These are phyloP conservation scores for Citrus australasica DNA, from an alignment of 345 rosid genomes.

Conservation along the genomic window DNA sequence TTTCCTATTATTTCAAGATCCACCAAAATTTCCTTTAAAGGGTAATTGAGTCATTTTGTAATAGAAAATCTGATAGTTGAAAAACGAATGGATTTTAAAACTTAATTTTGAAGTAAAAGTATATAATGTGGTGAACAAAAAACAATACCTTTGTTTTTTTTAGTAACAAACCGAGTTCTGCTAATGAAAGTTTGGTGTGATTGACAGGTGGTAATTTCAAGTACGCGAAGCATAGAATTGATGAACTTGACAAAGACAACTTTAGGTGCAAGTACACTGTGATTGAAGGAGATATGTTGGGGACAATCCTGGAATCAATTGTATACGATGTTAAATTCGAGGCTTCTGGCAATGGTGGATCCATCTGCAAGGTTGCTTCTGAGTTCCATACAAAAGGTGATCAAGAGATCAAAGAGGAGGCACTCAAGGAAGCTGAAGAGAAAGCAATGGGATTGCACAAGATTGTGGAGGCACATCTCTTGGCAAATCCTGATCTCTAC, in stretches of 20 bases:
- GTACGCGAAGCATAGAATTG: conserved; percentile 32
- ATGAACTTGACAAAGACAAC: conserved; percentile 30
- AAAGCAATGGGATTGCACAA: conserved; percentile 22
- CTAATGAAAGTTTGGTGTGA: neutral
- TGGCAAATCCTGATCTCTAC: conserved; percentile 41
- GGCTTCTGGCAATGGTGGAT: conserved; percentile 3
- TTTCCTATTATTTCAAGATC: no score
- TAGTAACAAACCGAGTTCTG: no score
- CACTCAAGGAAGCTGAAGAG: conserved; percentile 23
- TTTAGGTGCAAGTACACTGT: conserved; percentile 22
- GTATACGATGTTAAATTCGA: conserved; percentile 16
- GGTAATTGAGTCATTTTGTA: no score
- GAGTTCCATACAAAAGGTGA: neutral
- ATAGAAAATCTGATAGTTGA: no score
- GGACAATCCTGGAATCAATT: conserved; percentile 16
- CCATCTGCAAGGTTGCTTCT: neutral
- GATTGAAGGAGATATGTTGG: conserved; percentile 27
- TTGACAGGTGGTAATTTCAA: conserved; percentile 16
- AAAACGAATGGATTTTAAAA: no score
- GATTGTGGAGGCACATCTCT: conserved; percentile 36
- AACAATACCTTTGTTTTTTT: no score
- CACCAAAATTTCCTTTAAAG: no score
- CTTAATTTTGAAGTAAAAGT: no score
- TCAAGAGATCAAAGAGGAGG: conserved; percentile 16
- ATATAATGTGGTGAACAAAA: no score